Conservation (phyloP, 2,329 filamentous ascomycete genomes). For the Fusarium pilosicola region DNA sequence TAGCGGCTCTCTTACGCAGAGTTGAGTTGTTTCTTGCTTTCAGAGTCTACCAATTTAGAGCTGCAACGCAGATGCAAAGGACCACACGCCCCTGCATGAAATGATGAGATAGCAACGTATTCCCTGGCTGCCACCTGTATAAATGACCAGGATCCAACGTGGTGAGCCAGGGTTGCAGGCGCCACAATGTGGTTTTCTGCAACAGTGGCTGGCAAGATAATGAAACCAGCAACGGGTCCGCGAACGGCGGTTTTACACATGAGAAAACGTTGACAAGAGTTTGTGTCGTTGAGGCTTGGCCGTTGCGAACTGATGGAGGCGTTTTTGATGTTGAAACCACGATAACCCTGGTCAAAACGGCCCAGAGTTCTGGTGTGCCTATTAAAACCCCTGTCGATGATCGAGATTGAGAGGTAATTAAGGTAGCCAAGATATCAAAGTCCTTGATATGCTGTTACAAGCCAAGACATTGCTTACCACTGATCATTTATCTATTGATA, state of each 20-base stretch:
- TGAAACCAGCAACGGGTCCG: background rate
- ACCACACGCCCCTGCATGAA: conserved; percentile 35
- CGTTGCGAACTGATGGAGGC: conserved; percentile 6
- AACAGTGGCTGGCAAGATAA: conserved; percentile 19
- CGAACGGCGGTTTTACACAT: background rate
- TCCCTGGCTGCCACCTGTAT: conserved; percentile 5
- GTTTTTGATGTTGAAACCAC: conserved; percentile 3
- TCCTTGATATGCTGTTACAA: background rate
- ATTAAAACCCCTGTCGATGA: conserved; percentile 23
- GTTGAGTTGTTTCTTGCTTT: conserved; percentile 15
- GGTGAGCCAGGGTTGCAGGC: conserved; percentile 18
- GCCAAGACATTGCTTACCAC: conserved; percentile 11
- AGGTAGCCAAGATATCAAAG: background rate
- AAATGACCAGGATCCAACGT: conserved; percentile 23
- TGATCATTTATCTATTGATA: background rate
- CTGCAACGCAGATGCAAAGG: conserved; percentile 7
- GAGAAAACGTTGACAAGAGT: background rate
- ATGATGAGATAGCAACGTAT: conserved; percentile 21
- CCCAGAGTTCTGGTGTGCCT: conserved; percentile 9
- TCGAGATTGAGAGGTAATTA: conserved; percentile 10
- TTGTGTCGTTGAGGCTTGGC: conserved; percentile 6
- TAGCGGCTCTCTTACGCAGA: background rate
- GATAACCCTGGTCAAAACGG: conserved; percentile 8
- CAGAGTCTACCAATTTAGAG: conserved; percentile 12
- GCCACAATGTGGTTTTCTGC: conserved; percentile 18